Evolutionary conservation across 2,329 filamentous ascomycete genomes (phyloP), one percentile per base, ranked within the genome.

Genomic region (Coniosporium tulheliwenetii): DNA sequence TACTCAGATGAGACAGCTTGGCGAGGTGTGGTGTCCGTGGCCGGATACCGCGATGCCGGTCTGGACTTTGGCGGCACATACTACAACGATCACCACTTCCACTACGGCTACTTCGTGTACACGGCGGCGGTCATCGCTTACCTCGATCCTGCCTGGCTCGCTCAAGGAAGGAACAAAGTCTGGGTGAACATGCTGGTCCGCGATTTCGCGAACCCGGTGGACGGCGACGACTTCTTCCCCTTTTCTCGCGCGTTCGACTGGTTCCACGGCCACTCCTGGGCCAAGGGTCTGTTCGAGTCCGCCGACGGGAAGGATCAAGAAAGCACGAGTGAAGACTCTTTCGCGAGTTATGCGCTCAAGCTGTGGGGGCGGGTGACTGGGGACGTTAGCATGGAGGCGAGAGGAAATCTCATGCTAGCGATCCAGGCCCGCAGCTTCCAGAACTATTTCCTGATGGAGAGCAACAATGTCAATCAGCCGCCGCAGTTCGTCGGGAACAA

Each of bases 191-290:
- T 74, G 47, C 69, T 98, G 37, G 79, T 91, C 38, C 80, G 91
- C 43, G 91, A 98, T 51, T 75, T 68, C 38, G 80, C 86, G 36
- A 94, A 94, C 59, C n/a, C n/a, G n/a, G 79, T 74, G 48, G 54
- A 67, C 2, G 57, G 70, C 13, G 87, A 95, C 55, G 66, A 70
- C 26, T 76, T 76, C 50, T 96, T 93, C 59, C 87, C 89, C 0
- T 79, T 85, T 49, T 87, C 73, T 45, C 75, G 91, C 39, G 75
- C 69, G 42, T 96, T 95, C 54, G 91, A 96, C 61, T 95, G 85
- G 85, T 96, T 79, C 58, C 78, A 93, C 53, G 91, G 89, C 2
- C 91, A 96, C 67, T 86, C 81, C 44, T 95, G 89, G 85, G 89
- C 89, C 2, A 15, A 49, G 41, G 83, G 83, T 1, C 62, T 89